Evolutionary conservation across 2,329 filamentous ascomycete species (phyloP).

Genomic region (Alternaria postmessia): DNA sequence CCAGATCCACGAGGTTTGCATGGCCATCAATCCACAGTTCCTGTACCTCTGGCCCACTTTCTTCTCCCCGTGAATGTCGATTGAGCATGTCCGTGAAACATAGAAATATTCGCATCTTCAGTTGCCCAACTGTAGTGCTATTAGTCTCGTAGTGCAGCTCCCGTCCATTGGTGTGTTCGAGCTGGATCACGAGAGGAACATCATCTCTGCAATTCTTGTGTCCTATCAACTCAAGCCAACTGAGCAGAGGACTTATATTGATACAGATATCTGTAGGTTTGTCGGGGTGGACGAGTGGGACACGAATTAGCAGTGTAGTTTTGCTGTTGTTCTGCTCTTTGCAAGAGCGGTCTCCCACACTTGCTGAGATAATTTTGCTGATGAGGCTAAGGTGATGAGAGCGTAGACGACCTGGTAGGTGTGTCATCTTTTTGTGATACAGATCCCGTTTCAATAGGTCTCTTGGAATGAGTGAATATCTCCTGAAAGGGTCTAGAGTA

Average conservation of each 20-base stretch:
- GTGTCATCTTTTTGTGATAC: no score
- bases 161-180: not conserved
- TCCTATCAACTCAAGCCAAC: not conserved
- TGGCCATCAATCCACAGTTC: not conserved
- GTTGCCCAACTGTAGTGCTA: not conserved
- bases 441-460: rapidly evolving
- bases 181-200: not conserved
- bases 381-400: not conserved
- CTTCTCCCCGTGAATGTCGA: not conserved
- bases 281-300: not conserved
- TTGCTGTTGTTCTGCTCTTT: not conserved
- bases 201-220: not conserved
- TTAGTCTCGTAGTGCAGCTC: not conserved
- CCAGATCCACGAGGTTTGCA: not conserved
- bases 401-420: no score
- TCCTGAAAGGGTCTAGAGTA: not conserved
- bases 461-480: not conserved
- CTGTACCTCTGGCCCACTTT: no score
- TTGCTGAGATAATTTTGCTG: not conserved
- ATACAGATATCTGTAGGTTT: not conserved
- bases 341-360: rapidly evolving
- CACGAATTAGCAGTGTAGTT: not conserved
- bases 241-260: not conserved
- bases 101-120: not conserved
- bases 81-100: not conserved